phyloP scores from a whole-genome alignment of 2,329 filamentous ascomycete species.

The Aureobasidium sp. region DNA sequence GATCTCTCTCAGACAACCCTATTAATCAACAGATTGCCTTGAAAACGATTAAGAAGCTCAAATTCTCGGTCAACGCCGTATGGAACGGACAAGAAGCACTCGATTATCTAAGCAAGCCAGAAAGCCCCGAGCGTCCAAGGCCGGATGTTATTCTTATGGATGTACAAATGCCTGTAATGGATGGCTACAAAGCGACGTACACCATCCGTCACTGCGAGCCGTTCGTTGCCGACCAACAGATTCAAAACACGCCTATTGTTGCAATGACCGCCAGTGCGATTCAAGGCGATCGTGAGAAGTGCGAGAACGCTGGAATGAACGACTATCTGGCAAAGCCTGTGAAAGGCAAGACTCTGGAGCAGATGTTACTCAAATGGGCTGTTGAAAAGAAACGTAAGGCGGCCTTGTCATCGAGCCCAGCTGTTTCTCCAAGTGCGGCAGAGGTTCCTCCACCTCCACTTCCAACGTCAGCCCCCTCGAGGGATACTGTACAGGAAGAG shows the following conservation, averaged over 20 bases:
- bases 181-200: constrained; percentile 72
- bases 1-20: constrained; percentile 24
- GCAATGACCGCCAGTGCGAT: constrained; percentile 79
- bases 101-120: constrained; percentile 57
- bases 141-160: constrained; percentile 63
- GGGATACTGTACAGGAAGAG: neutral
- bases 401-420: neutral
- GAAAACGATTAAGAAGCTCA: constrained; percentile 66
- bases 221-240: constrained; percentile 50
- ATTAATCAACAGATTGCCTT: constrained; percentile 72
- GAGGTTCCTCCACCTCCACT: neutral
- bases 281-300: constrained; percentile 69
- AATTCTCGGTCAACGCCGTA: constrained; percentile 62
- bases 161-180: constrained; percentile 52
- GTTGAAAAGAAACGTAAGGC: constrained; percentile 35
- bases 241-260: constrained; percentile 62
- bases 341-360: constrained; percentile 59
- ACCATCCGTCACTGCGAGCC: constrained; percentile 61
- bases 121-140: constrained; percentile 43
- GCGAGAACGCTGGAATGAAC: constrained; percentile 67
- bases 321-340: constrained; percentile 68
- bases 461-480: neutral
- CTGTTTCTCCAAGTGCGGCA: neutral
- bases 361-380: constrained; percentile 65
- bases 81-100: constrained; percentile 76